phyloP scores from a whole-genome alignment of 2,329 filamentous ascomycete species.

The Harringtonia lauricola region DNA sequence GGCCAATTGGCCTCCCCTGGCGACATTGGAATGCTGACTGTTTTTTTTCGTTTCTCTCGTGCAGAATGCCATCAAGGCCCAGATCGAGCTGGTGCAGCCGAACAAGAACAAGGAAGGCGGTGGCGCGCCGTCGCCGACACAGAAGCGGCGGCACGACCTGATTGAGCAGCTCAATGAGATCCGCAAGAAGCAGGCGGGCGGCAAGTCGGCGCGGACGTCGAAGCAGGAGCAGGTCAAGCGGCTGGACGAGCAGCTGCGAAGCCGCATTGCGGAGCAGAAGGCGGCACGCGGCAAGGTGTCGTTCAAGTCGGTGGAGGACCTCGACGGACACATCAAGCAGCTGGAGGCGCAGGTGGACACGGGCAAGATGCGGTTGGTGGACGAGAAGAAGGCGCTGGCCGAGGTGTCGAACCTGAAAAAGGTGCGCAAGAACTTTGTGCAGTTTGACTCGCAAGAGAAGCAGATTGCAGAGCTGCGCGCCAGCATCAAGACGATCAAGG shows the following conservation, averaged over 20 bases:
- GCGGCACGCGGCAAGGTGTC: conserved; percentile 65
- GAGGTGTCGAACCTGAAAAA: conserved; percentile 79
- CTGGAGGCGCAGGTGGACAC: conserved; percentile 80
- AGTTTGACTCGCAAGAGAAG: conserved; percentile 78
- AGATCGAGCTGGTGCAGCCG: conserved; percentile 73
- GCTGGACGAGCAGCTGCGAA: conserved; percentile 80
- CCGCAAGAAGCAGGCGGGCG: conserved; percentile 72
- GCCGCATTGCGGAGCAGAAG: conserved; percentile 80
- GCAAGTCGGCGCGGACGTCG: conserved; percentile 69
- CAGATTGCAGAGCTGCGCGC: conserved; percentile 77
- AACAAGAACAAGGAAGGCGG: conserved; percentile 60
- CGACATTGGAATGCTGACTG: conserved; percentile 1
- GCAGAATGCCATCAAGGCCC: conserved; percentile 80
- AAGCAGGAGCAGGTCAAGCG: conserved; percentile 87
- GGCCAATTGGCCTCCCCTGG: background rate
- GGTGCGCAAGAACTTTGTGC: conserved; percentile 80
- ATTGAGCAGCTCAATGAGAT: conserved; percentile 74
- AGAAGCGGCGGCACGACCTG: conserved; percentile 78
- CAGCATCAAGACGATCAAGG: conserved; percentile 81
- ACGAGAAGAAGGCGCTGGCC: conserved; percentile 86
- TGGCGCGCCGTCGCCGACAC: conserved; percentile 60
- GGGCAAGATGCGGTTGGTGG: conserved; percentile 88
- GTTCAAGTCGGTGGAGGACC: conserved; percentile 80
- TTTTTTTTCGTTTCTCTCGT: conserved; percentile 3
- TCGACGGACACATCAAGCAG: conserved; percentile 70